Percentiles rank a stretch among this genome's conserved stretches.
phyloP scores from a whole-genome alignment of 176 grass and related monocot genomes.

The Melocanna baccifera region DNA sequence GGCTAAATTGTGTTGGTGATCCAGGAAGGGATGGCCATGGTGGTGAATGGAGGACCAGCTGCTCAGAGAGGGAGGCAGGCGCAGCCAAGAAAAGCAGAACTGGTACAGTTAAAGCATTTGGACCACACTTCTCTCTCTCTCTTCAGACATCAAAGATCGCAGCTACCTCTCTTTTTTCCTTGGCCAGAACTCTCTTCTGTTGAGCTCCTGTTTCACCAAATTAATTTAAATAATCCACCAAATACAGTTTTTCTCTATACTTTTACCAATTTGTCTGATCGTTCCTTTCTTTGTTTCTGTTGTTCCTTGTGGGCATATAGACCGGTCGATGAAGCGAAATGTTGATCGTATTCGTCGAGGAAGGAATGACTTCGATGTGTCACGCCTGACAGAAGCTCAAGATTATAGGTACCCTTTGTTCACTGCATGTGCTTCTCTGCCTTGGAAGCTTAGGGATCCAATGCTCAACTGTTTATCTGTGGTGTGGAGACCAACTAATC shows the following conservation, averaged over 20 bases:
- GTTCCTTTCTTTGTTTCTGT: not conserved
- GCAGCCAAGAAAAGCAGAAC: conserved; percentile 89
- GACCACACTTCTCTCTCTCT: conserved; percentile 32
- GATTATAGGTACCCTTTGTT: conserved; percentile 55
- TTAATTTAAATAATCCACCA: not conserved
- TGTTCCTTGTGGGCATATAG: conserved; percentile 12
- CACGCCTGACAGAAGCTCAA: conserved; percentile 63
- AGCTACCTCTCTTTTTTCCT: conserved; percentile 28
- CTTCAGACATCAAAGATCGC: conserved; percentile 41
- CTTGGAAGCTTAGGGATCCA: not conserved
- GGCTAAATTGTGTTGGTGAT: conserved; percentile 32
- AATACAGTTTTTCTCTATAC: not conserved
- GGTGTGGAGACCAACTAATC: not conserved
- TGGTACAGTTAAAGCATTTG: conserved; percentile 69
- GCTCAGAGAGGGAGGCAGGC: conserved; percentile 69
- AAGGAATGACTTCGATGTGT: conserved; percentile 49
- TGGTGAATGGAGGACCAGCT: conserved; percentile 66
- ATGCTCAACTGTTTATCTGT: not conserved
- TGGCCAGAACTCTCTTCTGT: not conserved
- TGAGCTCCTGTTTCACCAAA: conserved; percentile 33
- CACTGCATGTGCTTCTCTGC: not conserved
- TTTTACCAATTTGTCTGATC: not conserved
- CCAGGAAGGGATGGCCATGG: conserved; percentile 42
- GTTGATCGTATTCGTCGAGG: conserved; percentile 25
- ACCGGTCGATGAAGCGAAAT: conserved; percentile 26